Evolutionary conservation across 768 basidiomycete species (phyloP), one percentile per base, ranked within the genome.

Genomic region (Leccinum disarticulatum): DNA sequence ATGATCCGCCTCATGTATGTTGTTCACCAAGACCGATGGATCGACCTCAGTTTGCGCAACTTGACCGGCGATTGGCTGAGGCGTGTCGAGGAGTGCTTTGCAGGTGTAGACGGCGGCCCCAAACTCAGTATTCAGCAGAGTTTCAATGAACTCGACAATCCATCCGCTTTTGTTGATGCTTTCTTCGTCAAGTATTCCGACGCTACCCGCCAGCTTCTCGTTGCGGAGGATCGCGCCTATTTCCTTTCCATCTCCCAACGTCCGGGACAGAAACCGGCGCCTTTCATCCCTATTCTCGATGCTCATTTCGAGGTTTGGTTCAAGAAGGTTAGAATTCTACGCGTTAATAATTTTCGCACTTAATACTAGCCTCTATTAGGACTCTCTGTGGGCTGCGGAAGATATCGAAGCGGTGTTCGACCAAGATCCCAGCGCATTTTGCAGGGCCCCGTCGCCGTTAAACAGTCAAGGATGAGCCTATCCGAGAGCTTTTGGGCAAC

Each of bases 331-430:
- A 43, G 80, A 62, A 47, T 36, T 31, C 6, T 13, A 19, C 11
- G 51, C 58, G 19, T 52, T 22, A 49, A 54, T 22, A 3, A 52
- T 55, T 27, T 10, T 58, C 36, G 13, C 47, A 53, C 62, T 61
- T 65, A 28, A 72, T 55, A 25, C 27, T 57, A 31, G 22, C 11
- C 62, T 13, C 17, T 3, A 54, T 22, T 65, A 93, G 91, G 96
- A 98, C 74, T 98, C 96, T 7, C 85, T 98, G 11, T 98, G 96
- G 95, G 91, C 91, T 43, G 91, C 94, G 3, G 96, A 98, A 75
- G 97, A 99, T 73, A 95, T 98, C 64, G 97, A 98, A 61, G 96
- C 95, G 14, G 95, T 99, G 46, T 97, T 98, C 70, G 97, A 98
- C 76, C 94, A 96, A 77, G 97, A 98, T 74, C 96, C 27, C 93